Evolutionary conservation across 2,329 filamentous ascomycete genomes (phyloP).

Genomic region (Colletotrichum sp.): DNA sequence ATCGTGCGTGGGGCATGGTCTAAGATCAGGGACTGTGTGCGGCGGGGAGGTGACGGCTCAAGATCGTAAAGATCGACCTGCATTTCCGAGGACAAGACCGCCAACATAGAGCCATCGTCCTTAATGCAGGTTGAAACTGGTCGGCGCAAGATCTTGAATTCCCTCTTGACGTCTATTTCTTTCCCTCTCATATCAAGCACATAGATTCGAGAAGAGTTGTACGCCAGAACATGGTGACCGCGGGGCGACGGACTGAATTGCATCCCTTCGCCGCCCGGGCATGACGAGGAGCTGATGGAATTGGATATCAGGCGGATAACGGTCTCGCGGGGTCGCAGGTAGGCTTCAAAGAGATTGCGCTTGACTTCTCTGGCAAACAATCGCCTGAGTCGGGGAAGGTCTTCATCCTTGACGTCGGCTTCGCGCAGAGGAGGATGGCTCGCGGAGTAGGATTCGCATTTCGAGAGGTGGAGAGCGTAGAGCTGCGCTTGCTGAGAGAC

Average conservation of each 20-base stretch:
- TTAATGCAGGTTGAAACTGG: conserved; percentile 80
- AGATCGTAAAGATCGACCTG: conserved; percentile 88
- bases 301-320: conserved; percentile 82
- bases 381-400: conserved; percentile 65
- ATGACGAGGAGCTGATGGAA: conserved; percentile 83
- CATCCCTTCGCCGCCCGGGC: conserved; percentile 84
- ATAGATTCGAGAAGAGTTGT: conserved; percentile 86
- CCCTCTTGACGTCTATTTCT: conserved; percentile 70
- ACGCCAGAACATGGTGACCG: conserved; percentile 77
- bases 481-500: conserved; percentile 68
- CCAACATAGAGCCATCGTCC: conserved; percentile 77
- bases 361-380: conserved; percentile 75
- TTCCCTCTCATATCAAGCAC: conserved; percentile 71
- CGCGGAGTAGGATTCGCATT: conserved; percentile 63
- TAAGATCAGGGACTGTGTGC: conserved; percentile 76
- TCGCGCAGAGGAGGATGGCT: conserved; percentile 48
- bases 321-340: conserved; percentile 72
- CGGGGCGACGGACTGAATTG: conserved; percentile 81
- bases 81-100: conserved; percentile 81
- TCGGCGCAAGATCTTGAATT: conserved; percentile 79
- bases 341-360: conserved; percentile 79
- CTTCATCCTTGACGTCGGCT: conserved; percentile 45
- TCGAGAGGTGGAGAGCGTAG: conserved; percentile 66
- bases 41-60: conserved; percentile 65
- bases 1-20: conserved; percentile 81